A percentile compares a stretch with the other conserved stretches of the same genome.
Evolutionary conservation across 257 asterid species (phyloP).

Genomic region (Linaria vulgaris): DNA sequence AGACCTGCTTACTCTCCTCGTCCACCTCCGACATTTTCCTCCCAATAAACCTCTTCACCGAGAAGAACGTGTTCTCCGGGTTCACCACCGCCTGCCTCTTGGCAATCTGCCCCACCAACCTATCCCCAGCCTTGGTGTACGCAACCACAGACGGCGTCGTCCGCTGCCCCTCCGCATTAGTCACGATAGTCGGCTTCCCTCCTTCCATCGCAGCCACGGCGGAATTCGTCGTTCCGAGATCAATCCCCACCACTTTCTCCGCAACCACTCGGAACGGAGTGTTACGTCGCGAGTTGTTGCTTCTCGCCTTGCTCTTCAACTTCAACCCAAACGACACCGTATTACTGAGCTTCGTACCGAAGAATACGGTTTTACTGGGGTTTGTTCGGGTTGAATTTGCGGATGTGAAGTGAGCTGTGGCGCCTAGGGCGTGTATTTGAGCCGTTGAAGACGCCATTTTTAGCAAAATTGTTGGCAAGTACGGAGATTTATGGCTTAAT

Average conservation of each 20-base stretch:
- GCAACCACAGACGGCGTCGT: slow-evolving; percentile 95
- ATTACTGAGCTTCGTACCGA: slow-evolving; percentile 45
- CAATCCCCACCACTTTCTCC: slow-evolving; percentile 90
- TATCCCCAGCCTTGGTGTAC: slow-evolving; percentile 71
- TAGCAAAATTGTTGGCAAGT: not conserved
- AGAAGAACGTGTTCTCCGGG: slow-evolving; percentile 82
- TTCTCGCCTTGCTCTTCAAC: slow-evolving; percentile 39
- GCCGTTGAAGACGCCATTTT: slow-evolving; percentile 61
- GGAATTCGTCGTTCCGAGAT: slow-evolving; percentile 83
- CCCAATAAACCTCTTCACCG: slow-evolving; percentile 89
- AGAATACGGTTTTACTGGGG: slow-evolving; percentile 40
- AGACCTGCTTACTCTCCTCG: slow-evolving; percentile 90
- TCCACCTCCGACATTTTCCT: slow-evolving; percentile 90
- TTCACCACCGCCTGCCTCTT: slow-evolving; percentile 91
- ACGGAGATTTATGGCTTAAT: too few relatives aligned
- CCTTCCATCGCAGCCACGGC: slow-evolving; percentile 98
- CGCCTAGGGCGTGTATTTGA: slow-evolving; percentile 64
- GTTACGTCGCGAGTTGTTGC: slow-evolving; percentile 24
- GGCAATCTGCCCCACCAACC: slow-evolving; percentile 91
- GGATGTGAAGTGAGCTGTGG: slow-evolving; percentile 41
- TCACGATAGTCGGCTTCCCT: slow-evolving; percentile 87
- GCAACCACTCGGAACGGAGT: slow-evolving; percentile 62
- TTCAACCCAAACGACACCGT: slow-evolving; percentile 39
- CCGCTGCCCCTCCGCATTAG: slow-evolving; percentile 85
- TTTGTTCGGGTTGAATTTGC: slow-evolving; percentile 25